Base-by-base conservation (phyloP, 257 asterid species). In the Fraxinus excelsior region DNA sequence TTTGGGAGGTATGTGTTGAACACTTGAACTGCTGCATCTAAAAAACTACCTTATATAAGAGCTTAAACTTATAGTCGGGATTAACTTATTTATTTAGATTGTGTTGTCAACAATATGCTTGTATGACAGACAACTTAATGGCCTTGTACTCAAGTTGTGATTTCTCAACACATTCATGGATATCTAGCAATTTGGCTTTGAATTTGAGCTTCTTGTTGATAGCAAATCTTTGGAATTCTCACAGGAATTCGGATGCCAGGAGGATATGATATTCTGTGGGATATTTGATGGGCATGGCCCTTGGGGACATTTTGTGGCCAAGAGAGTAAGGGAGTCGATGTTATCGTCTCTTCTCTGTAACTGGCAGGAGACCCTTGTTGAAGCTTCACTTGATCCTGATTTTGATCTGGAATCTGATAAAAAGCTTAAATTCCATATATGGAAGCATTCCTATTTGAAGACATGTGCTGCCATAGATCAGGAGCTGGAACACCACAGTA, bases 261-360 rank as follows among this genome's bases (percentile, higher is more conserved):
- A 89, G 66, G 99, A 93, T 74, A 93, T 92, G 98, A 72, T 86
- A 28, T 96, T 91, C 74, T 96, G 99, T 82, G 99, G 99, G 81
- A 87, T 92, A 81, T 94, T 94, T 75, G 99, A 94, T 21, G 99
- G 99, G 58, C 99, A 94, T 76, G 99, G 99, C 49, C 93, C 91
- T 32, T 94, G 99, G 99, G 98, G 99, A 35, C 96, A 94, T 87
- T 90, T 81, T 82, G 98, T 94, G 84, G 88, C 99, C 7, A 94
- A 94, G 87, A 80, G 71, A 34, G 97, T 94, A 23, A 84, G 99
- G 74, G 97, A 92, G 76, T 89, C 96, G 19, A 84, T 94, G 88
- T 89, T 91, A 11, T 79, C 90, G 18, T 83, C 94, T 62, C 92
- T 94, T 73, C 91, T 90, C 49, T 84, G 92, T 78, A 84, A 82